Evolutionary conservation across 805 yeast species (phyloP), one percentile per base, ranked within the genome.

Genomic region (Metschnikowia cubensis): DNA sequence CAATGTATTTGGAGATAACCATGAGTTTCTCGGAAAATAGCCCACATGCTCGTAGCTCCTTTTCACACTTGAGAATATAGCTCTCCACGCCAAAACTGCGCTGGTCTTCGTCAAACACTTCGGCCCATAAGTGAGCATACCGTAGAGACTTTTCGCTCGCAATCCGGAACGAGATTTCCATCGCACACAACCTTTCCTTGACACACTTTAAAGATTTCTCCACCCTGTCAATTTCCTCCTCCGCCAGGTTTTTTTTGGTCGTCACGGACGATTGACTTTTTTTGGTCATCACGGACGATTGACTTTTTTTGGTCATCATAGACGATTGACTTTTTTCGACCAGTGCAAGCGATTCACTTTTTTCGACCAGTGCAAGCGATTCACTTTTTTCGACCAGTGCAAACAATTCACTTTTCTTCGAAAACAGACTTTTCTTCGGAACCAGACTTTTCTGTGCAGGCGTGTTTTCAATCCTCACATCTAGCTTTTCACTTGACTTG

Each of bases 21-120:
- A 6, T 10, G n/a, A 52, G 10, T 3, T 35, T 40, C 14, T 35
- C 31, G 11, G 38, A 15, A 14, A 36, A 18, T 4, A 14, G 13
- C 14, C 34, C 11, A 7, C 14, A 35, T 11, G 40, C 44, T 3
- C 41, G 44, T 18, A 51, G 33, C n/a, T 52, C 52, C 8, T 31
- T 40, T 25, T 36, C 31, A 15, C 55, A 52, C 34, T 52, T 52
- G 31, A 46, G 49, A 34, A 39, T 41, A 34, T 49, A 52, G 20
- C 44, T 45, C 20, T 52, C 52, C 20, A 47, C 52, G 6, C 47
- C 47, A 36, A 35, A 44, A 20, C 31, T 18, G 29, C 29, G 37
- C 35, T 36, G 39, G 17, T 29, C 29, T 13, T 15, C 42, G 18
- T 25, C 40, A 4, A 44, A 29, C 4, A 36, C 20, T 4, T 36